Evolutionary conservation across 2,329 filamentous ascomycete species (phyloP).

Genomic region (Chrysoporthe deuterocubensis): DNA sequence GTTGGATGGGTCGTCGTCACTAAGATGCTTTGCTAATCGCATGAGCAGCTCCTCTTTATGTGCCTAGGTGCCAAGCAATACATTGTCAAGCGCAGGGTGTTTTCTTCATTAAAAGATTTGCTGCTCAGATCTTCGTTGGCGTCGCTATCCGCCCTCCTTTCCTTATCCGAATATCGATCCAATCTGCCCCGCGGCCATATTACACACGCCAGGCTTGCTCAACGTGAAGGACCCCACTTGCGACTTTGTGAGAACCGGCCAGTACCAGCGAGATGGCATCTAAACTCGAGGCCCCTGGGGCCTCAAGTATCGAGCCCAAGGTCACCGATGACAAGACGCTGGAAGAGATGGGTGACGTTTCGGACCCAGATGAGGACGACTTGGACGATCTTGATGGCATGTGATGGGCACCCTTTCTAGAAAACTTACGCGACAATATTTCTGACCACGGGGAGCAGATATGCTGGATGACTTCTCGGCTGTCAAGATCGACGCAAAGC

Average conservation of each 20-base stretch:
- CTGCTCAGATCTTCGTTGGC: background rate
- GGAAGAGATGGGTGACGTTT: constrained; percentile 59
- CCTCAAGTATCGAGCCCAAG: constrained; percentile 32
- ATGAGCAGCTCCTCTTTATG: background rate
- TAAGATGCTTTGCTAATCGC: background rate
- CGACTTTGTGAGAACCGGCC: background rate
- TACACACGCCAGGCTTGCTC: background rate
- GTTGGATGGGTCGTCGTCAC: background rate
- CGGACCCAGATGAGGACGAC: constrained; percentile 92
- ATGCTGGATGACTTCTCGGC: constrained; percentile 90
- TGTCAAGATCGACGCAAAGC: constrained; percentile 58
- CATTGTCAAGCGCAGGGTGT: background rate
- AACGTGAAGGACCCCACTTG: background rate
- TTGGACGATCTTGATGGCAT: constrained; percentile 88
- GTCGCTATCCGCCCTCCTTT: background rate
- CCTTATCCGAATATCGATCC: background rate
- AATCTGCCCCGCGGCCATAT: background rate
- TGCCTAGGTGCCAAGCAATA: background rate
- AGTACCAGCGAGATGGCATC: constrained; percentile 30
- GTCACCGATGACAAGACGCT: constrained; percentile 33
- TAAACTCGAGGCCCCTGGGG: constrained; percentile 24
- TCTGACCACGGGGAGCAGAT: constrained; percentile 56
- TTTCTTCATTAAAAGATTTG: background rate
- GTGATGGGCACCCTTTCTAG: constrained; percentile 29
- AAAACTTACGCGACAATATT: constrained; percentile 6